Base-by-base conservation (phyloP, 495 filamentous ascomycete species). In the Podospora appendiculata region DNA sequence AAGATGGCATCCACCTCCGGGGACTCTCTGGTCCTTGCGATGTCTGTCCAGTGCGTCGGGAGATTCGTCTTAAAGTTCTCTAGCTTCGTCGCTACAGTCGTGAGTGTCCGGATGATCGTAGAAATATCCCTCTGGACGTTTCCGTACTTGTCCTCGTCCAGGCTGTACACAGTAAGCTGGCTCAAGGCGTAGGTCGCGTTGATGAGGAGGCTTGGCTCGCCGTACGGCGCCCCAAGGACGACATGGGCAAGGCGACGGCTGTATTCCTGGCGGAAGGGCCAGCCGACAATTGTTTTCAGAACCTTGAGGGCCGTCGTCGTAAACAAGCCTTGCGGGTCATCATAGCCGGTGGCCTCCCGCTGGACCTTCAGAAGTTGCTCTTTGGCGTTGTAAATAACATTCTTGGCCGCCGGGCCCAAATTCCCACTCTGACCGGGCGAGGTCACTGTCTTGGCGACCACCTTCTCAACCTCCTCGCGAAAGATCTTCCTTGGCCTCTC, bases 81-180 rank as follows among this genome's bases (percentile, higher is more conserved):
- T n/a, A 96, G 64, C 45, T 79, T 80, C 19, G 72, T 77, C 53
- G 86, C 80, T 0, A 86, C 81, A 4, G 69, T 59, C 1, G 85
- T 87, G 58, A 90, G 84, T 3, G 81, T 80, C 47, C 82, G 76
- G 43, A 97, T 79, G 33, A 95, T 79, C 8, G 64, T 61, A 6
- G 87, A 79, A 2, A 96, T 80, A 59, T 92, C 84, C 34, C 80
- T 76, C 47, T 92, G 83, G 40, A 95, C 93, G 58, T 87, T 85
- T 25, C 93, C 93, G 58, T 81, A 94, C n/a, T 74, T 74, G 65
- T 99, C 93, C 69, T 99, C 93, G 9, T 71, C 70, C 33, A 96
- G 69, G 65, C 84, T 89, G 40, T 76, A 74, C n/a, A 85, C 75
- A 13, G 85, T 78, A 7, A 99, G 76, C 38, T 70, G 72, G 9